Base-by-base conservation (phyloP, 306 rosid genomes). In the Chamaecrista fasciculata region DNA sequence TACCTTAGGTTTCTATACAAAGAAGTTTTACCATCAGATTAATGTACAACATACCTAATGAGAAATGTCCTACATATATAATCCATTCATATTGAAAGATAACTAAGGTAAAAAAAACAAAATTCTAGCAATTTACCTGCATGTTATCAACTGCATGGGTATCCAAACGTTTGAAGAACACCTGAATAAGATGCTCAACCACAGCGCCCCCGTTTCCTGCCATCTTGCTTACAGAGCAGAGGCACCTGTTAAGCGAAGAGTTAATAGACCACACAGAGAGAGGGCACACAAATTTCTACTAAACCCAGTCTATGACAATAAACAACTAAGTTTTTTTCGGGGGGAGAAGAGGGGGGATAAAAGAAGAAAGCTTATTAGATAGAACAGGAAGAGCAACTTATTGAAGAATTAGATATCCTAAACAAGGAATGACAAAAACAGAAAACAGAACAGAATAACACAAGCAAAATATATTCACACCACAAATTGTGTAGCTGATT, bases 151-250 rank as follows among this genome's bases (percentile, higher is more conserved):
- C 78, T 61, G 89, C 84, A 62, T 75, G 80, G 11, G 85, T 77
- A 70, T 90, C 95, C 89, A 94, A 85, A 76, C 84, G 83, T 76
- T 84, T 94, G 83, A 79, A 91, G 80, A 91, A 94, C 46, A 82
- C 67, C 76, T 88, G 96, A 81, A 91, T 87, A 74, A 94, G 97
- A 70, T 91, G 78, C 84, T 88, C 88, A 50, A 94, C 79, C 15
- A 89, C 90, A 71, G 75, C 57, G 46, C 87, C 92, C 37, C 96
- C 99, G 69, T 87, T 84, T 66, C 99, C 97, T 33, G 89, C 85
- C 55, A 86, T 82, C 78, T 84, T 91, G 79, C 97, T 83, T 80
- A 84, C 82, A 77, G 95, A 83, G 80, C 97, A 94, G 52, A 94
- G 89, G 74, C 99, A 94, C 83, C 99, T 94, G 86, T 79, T 68